Percentiles rank a stretch among this genome's conserved stretches.
phyloP scores from a whole-genome alignment of 345 rosid genomes.

The Brassica nigra region DNA sequence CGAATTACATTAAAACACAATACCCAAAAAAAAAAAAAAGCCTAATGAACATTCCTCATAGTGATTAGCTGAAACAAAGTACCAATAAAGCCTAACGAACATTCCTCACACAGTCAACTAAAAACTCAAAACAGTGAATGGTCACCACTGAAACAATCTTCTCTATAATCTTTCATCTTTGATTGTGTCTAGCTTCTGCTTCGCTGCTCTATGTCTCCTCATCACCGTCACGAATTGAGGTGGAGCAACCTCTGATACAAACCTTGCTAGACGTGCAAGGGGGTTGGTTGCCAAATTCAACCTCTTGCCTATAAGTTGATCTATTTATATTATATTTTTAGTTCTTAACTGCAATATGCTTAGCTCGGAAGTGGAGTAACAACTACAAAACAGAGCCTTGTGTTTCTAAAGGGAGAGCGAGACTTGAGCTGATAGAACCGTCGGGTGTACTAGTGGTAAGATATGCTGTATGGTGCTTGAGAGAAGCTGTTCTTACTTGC shows the following conservation, averaged over 20 bases:
- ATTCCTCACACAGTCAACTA: neutral
- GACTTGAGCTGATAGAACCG: too few relatives aligned
- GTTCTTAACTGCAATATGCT: neutral
- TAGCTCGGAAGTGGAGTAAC: too few relatives aligned
- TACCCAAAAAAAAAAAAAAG: neutral
- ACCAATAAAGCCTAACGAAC: neutral
- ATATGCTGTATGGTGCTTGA: too few relatives aligned
- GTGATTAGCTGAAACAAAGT: neutral
- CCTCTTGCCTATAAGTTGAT: neutral
- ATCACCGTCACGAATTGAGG: constrained; percentile 68
- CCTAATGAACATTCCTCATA: neutral
- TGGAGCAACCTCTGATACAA: constrained; percentile 75
- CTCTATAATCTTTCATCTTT: constrained; percentile 69
- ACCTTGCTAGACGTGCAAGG: constrained; percentile 55
- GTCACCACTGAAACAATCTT: constrained; percentile 38
- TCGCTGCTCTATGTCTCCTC: constrained; percentile 54
- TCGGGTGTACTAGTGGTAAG: too few relatives aligned
- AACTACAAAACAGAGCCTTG: too few relatives aligned
- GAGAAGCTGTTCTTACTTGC: too few relatives aligned
- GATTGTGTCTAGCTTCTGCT: constrained; percentile 71
- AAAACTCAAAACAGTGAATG: constrained; percentile 1
- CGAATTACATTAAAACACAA: neutral
- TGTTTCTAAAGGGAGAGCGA: too few relatives aligned
- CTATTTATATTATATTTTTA: too few relatives aligned
- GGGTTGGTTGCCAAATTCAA: neutral